Base-by-base conservation (phyloP, 2,329 filamentous ascomycete species). In the Exophiala dermatitidis region DNA sequence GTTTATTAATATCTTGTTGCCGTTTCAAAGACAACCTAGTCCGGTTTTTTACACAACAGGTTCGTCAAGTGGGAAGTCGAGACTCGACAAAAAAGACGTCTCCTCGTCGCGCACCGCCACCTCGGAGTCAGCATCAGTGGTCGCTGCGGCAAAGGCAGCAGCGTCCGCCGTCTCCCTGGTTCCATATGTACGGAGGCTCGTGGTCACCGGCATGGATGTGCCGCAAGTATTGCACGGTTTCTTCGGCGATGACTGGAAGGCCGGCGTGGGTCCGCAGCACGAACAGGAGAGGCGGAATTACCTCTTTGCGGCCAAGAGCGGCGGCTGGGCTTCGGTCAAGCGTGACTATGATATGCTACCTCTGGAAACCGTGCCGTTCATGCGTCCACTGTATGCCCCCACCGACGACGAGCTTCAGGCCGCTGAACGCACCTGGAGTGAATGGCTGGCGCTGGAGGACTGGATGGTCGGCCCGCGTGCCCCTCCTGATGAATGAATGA, bases 391-490 rank as follows among this genome's bases (percentile, higher is more conserved):
- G n/a, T 83, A 86, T 63, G 81, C 83, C 50, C 83, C 86, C 0
- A 80, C 82, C 5, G 83, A 91, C 64, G 80, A 82, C 26, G 93
- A 97, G 72, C 88, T 97, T 57, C 80, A 87, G 58, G 80, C 75
- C 9, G 90, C 90, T 0, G 91, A 97, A 72, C 79, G 80, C 57
- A 83, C 79, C 55, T 98, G 93, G 93, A 94, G 89, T 67, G 85
- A 91, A 64, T 97, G 91, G 91, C 74, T 96, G 32, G 88, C 88
- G 8, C 94, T 96, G 88, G 89, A 95, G 69, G 91, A 96, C 69
- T 97, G 91, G 91, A 95, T 95, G 90, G 75, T 96, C n/a, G 90
- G 90, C 1, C 86, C 88, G 1, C 75, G 88, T 57, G 84, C 85
- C 32, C 38, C 38, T 41, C 12, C n/a, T 5, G 38, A 41, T 26